phyloP scores from a whole-genome alignment of 495 filamentous ascomycete genomes.

The Talaromyces thailandensis region DNA sequence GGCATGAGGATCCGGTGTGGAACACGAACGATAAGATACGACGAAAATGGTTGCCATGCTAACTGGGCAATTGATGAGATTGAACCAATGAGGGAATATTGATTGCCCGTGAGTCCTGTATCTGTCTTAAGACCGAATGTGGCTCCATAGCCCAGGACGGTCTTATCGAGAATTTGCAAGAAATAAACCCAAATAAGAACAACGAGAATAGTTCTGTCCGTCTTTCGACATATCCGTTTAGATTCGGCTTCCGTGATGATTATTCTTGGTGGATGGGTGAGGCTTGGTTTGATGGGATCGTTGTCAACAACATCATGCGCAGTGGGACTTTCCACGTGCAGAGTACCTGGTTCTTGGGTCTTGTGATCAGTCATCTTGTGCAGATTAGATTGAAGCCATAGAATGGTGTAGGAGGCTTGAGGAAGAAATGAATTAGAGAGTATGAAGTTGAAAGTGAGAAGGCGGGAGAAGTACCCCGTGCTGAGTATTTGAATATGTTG shows the following conservation, averaged over 20 bases:
- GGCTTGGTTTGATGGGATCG: not conserved
- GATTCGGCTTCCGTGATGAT: conserved; percentile 40
- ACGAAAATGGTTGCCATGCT: conserved; percentile 58
- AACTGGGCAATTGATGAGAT: conserved; percentile 57
- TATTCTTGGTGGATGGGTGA: not conserved
- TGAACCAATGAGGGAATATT: conserved; percentile 54
- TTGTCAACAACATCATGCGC: not conserved
- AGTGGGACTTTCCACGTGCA: not conserved
- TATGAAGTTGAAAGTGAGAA: not conserved
- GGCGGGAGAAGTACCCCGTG: not conserved
- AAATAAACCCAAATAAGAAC: conserved; percentile 62
- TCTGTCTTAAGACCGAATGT: conserved; percentile 51
- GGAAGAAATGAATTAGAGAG: too few relatives aligned
- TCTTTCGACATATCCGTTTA: conserved; percentile 49
- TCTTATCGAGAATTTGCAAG: conserved; percentile 54
- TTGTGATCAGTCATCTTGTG: not conserved
- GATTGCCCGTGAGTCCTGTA: conserved; percentile 44
- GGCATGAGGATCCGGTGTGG: conserved; percentile 59
- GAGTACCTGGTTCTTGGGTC: not conserved
- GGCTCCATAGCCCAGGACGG: conserved; percentile 53
- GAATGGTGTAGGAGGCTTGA: too few relatives aligned
- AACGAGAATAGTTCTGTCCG: conserved; percentile 46
- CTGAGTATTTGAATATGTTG: not conserved
- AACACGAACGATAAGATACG: conserved; percentile 54
- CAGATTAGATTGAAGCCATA: not conserved